Percentiles rank a stretch among this genome's conserved stretches.
Conservation (phyloP, 257 asterid species). For the Lithospermum erythrorhizon region DNA sequence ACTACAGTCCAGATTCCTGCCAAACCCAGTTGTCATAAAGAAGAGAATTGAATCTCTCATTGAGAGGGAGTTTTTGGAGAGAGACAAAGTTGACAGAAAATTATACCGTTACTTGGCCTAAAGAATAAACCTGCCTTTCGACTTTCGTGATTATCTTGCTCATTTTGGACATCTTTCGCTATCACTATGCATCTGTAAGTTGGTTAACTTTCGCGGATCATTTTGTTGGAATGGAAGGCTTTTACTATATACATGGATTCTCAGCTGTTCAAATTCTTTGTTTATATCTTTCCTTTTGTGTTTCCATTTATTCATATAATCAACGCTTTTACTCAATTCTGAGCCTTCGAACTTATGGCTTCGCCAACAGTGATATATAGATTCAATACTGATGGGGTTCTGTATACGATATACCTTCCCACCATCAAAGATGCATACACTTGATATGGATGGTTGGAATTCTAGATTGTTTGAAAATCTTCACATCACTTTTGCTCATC, state of each 20-base stretch:
- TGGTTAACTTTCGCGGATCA: neutral
- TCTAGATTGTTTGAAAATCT: neutral
- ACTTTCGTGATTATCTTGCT: neutral
- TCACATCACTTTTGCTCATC: neutral
- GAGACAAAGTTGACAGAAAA: conserved; percentile 25
- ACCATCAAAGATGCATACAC: neutral
- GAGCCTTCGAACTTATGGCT: neutral
- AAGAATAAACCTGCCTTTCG: conserved; percentile 5
- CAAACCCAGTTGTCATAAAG: conserved; percentile 27
- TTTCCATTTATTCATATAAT: neutral
- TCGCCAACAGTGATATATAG: no score
- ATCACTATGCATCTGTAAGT: neutral
- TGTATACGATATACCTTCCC: no score
- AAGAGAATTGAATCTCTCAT: conserved; percentile 25
- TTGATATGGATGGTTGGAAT: neutral
- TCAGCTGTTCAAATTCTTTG: neutral
- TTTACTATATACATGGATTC: neutral
- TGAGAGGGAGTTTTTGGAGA: conserved; percentile 27
- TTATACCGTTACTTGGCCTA: conserved; percentile 27
- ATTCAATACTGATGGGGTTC: no score
- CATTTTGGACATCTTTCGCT: neutral
- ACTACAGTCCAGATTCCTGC: conserved; percentile 23
- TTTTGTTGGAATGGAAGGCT: neutral
- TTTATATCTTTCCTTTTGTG: no score
- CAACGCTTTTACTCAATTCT: neutral